phyloP scores from a whole-genome alignment of 1,284 basidiomycete genomes.

The Ceratobasidium sp. region DNA sequence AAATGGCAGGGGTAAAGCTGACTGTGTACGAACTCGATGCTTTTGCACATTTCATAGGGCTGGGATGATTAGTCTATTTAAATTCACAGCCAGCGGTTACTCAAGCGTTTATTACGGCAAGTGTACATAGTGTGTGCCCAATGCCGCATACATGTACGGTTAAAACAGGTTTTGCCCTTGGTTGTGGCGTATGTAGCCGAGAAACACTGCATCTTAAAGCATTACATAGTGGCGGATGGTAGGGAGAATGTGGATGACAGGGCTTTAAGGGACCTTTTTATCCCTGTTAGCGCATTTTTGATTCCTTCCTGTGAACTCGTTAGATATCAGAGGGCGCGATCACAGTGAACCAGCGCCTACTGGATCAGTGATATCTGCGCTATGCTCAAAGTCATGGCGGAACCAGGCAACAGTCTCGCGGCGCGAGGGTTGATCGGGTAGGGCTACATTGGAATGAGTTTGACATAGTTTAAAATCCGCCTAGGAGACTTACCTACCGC shows the following conservation, averaged over 20 bases:
- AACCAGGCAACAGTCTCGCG: constrained; percentile 40
- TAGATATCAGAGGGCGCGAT: no score
- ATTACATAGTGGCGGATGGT: constrained; percentile 1
- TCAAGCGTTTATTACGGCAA: neutral
- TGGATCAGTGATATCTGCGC: neutral
- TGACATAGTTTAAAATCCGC: neutral
- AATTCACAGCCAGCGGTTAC: neutral
- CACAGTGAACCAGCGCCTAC: neutral
- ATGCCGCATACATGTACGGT: constrained; percentile 17
- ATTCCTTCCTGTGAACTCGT: constrained; percentile 3
- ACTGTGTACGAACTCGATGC: neutral
- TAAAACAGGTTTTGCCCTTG: neutral
- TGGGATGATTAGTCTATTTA: neutral
- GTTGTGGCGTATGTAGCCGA: neutral
- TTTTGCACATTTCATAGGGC: neutral
- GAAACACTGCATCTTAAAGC: neutral
- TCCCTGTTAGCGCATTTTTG: constrained; percentile 1
- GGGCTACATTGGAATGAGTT: neutral
- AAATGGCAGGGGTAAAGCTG: constrained; percentile 13
- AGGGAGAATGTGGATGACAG: constrained; percentile 27
- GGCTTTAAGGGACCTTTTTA: constrained; percentile 30
- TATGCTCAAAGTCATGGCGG: constrained; percentile 31
- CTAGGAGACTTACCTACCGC: neutral
- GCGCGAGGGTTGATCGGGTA: constrained; percentile 19
- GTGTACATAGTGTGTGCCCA: neutral